These are phyloP conservation scores for Fusarium anguioides DNA, from an alignment of 2,329 filamentous ascomycete species.

Conservation along the genomic window DNA sequence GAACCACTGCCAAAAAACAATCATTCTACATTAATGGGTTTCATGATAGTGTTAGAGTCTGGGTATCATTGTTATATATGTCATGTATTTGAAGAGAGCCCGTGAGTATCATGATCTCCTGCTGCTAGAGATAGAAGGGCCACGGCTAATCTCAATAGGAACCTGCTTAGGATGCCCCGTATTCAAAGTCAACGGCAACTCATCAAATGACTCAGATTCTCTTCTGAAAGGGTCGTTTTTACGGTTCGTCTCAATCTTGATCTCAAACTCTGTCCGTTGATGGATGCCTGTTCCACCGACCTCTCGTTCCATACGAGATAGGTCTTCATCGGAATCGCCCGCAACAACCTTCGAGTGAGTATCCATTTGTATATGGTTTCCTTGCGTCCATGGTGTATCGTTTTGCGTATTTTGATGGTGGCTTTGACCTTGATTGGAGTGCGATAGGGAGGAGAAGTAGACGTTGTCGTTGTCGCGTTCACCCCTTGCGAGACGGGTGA, in stretches of 20 bases:
- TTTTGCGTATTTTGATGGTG: slow-evolving; percentile 4
- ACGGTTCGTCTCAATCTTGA: slow-evolving; percentile 30
- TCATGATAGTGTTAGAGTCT: too few species aligned
- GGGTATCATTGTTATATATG: neutral
- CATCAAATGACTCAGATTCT: slow-evolving; percentile 5
- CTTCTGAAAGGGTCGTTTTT: slow-evolving; percentile 11
- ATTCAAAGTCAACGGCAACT: slow-evolving; percentile 38
- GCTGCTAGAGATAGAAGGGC: slow-evolving; percentile 19
- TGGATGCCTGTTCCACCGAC: slow-evolving; percentile 32
- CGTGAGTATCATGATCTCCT: neutral
- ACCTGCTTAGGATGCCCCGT: slow-evolving; percentile 35
- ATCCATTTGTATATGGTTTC: slow-evolving; percentile 22
- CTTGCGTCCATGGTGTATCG: slow-evolving; percentile 32
- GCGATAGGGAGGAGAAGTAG: slow-evolving; percentile 34
- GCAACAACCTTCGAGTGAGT: slow-evolving; percentile 38
- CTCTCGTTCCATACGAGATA: neutral
- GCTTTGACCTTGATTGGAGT: slow-evolving; percentile 25
- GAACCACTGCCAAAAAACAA: too few species aligned
- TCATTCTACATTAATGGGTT: too few species aligned
- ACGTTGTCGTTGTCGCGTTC: slow-evolving; percentile 35
- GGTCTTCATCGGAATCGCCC: slow-evolving; percentile 36
- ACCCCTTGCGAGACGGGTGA: slow-evolving; percentile 51
- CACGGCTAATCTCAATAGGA: slow-evolving; percentile 13
- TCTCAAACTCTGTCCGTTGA: slow-evolving; percentile 37
- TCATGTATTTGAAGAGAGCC: neutral